Percentiles rank a stretch among this genome's conserved stretches.
Conservation (phyloP, 208 protist species). For the Acanthamoeba castellanii region DNA sequence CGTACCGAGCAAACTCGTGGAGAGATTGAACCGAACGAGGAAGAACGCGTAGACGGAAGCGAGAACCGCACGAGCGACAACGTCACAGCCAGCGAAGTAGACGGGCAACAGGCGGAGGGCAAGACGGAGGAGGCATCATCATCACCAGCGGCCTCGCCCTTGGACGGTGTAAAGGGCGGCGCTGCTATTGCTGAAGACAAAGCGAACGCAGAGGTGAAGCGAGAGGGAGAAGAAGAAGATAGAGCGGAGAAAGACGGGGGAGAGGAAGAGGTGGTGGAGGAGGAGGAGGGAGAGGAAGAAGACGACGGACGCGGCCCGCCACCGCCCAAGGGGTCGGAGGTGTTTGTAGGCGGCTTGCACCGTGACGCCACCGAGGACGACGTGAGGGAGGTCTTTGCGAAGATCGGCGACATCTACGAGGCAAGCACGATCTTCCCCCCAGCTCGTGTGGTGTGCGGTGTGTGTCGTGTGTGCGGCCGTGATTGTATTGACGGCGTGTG, state of each 20-base stretch:
- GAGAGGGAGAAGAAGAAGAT: background rate
- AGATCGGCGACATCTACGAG: constrained; percentile 64
- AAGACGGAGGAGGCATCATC: background rate
- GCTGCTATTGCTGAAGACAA: background rate
- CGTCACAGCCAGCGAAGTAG: background rate
- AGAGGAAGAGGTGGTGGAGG: background rate
- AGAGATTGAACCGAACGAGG: background rate
- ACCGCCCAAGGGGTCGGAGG: constrained; percentile 67
- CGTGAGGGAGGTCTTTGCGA: constrained; percentile 48
- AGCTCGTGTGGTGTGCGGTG: background rate
- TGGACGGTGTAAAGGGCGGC: background rate
- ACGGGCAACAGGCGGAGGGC: background rate
- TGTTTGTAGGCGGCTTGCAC: constrained; percentile 66
- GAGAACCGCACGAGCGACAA: background rate
- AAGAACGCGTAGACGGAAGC: background rate
- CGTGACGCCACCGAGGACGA: constrained; percentile 65
- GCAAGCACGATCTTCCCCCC: background rate
- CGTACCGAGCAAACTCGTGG: no score
- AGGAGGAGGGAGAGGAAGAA: constrained; percentile 30
- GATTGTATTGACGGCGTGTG: background rate
- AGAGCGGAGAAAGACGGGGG: constrained; percentile 14
- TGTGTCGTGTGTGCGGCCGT: background rate
- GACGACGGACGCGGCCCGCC: background rate
- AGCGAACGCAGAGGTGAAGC: background rate
- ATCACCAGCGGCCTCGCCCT: background rate